These are phyloP conservation scores for Tylopilus sp. DNA, from an alignment of 768 basidiomycete genomes.

Conservation along the genomic window DNA sequence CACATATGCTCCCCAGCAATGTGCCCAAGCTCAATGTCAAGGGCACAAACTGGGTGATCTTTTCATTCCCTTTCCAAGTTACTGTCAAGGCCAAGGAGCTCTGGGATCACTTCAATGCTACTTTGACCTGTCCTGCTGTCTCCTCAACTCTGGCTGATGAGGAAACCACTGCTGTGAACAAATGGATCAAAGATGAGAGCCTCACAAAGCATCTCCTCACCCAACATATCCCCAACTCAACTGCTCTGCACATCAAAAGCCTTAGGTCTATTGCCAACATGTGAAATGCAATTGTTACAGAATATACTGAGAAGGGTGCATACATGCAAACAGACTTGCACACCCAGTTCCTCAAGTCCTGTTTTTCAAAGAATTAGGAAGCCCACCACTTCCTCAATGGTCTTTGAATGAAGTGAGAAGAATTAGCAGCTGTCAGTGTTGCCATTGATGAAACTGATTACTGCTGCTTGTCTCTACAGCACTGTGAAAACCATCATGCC, in stretches of 20 bases:
- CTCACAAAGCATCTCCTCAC: neutral
- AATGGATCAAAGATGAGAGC: neutral
- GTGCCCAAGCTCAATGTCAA: too few relatives aligned
- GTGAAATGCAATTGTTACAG: too few relatives aligned
- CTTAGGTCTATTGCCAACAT: neutral
- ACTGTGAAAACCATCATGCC: neutral
- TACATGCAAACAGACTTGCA: too few relatives aligned
- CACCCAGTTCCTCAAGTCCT: neutral
- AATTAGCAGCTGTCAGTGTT: neutral
- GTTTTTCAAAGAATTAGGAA: neutral
- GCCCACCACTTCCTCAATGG: neutral
- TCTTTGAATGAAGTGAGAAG: neutral
- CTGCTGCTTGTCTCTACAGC: neutral
- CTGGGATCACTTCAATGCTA: too few relatives aligned
- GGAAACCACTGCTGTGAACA: too few relatives aligned
- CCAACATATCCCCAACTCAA: neutral
- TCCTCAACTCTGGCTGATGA: too few relatives aligned
- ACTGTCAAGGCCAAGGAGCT: too few relatives aligned
- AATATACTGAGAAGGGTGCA: too few relatives aligned
- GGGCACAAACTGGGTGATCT: too few relatives aligned
- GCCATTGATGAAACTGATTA: neutral
- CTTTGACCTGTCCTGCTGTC: too few relatives aligned
- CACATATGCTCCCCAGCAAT: too few relatives aligned
- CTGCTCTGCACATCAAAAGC: neutral
- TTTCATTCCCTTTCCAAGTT: too few relatives aligned